A percentile compares a stretch with the other conserved stretches of the same genome.
These are phyloP conservation scores for Flaveria ramosissima DNA, from an alignment of 129 eudicot genomes.

Conservation along the genomic window DNA sequence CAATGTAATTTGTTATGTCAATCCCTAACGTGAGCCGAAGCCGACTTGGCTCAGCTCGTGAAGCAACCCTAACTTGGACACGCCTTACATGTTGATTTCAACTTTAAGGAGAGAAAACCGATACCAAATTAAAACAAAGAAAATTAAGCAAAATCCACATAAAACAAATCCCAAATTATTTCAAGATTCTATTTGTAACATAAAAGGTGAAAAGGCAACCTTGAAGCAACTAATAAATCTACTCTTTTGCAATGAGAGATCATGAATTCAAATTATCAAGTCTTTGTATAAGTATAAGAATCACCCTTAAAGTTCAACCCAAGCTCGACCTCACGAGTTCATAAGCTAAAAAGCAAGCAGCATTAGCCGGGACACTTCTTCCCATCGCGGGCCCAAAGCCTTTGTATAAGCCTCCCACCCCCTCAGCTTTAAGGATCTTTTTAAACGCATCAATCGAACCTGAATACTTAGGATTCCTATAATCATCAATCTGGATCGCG, in stretches of 20 bases:
- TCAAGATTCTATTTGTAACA: conserved; percentile 17
- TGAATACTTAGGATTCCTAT: conserved; percentile 69
- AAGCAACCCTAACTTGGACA: background rate
- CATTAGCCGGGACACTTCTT: conserved; percentile 94
- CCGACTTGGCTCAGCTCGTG: background rate
- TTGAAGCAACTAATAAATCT: conserved; percentile 12
- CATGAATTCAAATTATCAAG: conserved; percentile 26
- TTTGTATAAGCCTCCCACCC: conserved; percentile 79
- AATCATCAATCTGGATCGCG: conserved; percentile 83
- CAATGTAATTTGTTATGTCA: background rate
- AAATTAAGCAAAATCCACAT: background rate
- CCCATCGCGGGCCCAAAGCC: conserved; percentile 98
- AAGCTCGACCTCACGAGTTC: conserved; percentile 50
- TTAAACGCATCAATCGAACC: conserved; percentile 75
- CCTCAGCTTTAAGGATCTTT: conserved; percentile 71
- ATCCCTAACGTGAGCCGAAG: background rate
- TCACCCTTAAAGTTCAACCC: conserved; percentile 31
- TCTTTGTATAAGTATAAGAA: background rate
- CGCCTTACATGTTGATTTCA: background rate
- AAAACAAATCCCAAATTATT: background rate
- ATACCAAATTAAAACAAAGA: conserved; percentile 2
- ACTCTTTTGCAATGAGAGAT: conserved; percentile 7
- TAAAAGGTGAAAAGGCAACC: background rate
- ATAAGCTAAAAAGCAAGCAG: conserved; percentile 53
- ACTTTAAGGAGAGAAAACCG: conserved; percentile 2